phyloP scores from a whole-genome alignment of 2,329 filamentous ascomycete species.

The Aciculosporium take region DNA sequence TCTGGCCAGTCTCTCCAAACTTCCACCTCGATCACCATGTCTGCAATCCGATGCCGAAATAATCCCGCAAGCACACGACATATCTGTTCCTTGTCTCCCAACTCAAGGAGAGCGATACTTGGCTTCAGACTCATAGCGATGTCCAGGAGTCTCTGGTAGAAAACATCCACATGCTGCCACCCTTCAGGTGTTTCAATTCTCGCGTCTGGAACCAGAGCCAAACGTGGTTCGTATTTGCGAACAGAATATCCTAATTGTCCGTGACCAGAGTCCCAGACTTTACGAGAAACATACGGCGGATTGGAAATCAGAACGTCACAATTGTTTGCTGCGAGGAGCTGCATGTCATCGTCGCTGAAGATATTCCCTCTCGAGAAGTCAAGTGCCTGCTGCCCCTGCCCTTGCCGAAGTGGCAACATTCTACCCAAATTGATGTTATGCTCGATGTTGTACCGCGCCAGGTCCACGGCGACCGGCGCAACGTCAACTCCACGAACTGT shows the following conservation, averaged over 20 bases:
- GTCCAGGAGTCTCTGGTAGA: constrained; percentile 52
- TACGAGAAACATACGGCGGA: constrained; percentile 73
- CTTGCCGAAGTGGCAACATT: constrained; percentile 9
- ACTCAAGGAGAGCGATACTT: constrained; percentile 51
- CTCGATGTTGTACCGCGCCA: constrained; percentile 51
- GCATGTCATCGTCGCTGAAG: constrained; percentile 28
- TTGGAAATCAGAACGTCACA: constrained; percentile 70
- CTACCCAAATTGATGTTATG: constrained; percentile 38
- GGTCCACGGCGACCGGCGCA: constrained; percentile 45
- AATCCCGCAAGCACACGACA: constrained; percentile 42
- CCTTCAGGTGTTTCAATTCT: constrained; percentile 15
- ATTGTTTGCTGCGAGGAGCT: constrained; percentile 9
- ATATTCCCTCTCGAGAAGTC: constrained; percentile 35
- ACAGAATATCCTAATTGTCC: constrained; percentile 54
- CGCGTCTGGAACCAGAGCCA: constrained; percentile 54
- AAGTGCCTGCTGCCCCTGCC: constrained; percentile 18
- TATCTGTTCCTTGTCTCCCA: constrained; percentile 57
- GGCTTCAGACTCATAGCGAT: constrained; percentile 36
- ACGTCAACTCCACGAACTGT: constrained; percentile 60
- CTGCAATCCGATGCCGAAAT: constrained; percentile 13
- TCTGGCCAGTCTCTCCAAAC: constrained; percentile 60
- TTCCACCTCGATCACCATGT: constrained; percentile 33
- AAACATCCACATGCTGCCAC: constrained; percentile 35
- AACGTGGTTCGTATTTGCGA: constrained; percentile 62
- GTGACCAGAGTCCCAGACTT: constrained; percentile 23